Evolutionary conservation across 1,284 basidiomycete genomes (phyloP).

Genomic region (Ustilago nuda): DNA sequence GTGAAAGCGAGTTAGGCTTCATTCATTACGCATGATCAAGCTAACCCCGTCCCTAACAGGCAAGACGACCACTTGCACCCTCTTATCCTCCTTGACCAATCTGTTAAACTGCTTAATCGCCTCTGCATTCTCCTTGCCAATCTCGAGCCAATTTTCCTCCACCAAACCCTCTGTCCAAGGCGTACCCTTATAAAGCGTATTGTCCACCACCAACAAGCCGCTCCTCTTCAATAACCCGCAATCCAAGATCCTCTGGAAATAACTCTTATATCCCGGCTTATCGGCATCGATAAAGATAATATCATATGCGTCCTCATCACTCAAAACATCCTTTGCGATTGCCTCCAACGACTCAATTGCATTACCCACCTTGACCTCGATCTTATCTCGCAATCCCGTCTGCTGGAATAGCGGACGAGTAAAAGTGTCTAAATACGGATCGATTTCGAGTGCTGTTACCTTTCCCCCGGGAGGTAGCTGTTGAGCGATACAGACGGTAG

Average conservation of each 20-base stretch:
- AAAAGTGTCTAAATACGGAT: slow-evolving; percentile 63
- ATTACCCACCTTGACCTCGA: slow-evolving; percentile 61
- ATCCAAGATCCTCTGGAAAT: slow-evolving; percentile 62
- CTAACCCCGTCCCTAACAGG: slow-evolving; percentile 68
- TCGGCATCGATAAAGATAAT: slow-evolving; percentile 70
- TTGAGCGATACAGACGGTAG: slow-evolving; percentile 56
- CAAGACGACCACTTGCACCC: slow-evolving; percentile 60
- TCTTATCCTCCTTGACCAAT: slow-evolving; percentile 55
- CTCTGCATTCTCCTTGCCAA: slow-evolving; percentile 45
- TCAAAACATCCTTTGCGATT: slow-evolving; percentile 30
- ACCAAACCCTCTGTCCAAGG: slow-evolving; percentile 45
- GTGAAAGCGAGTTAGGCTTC: neutral
- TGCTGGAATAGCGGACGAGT: slow-evolving; percentile 60
- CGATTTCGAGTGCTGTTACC: slow-evolving; percentile 67
- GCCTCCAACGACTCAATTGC: slow-evolving; percentile 58
- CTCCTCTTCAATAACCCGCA: slow-evolving; percentile 51
- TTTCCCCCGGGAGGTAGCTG: slow-evolving; percentile 46
- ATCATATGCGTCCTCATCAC: slow-evolving; percentile 61
- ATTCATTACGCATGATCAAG: slow-evolving; percentile 58
- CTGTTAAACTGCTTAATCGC: slow-evolving; percentile 66
- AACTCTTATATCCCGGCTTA: slow-evolving; percentile 63
- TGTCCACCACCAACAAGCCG: slow-evolving; percentile 67
- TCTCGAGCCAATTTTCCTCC: slow-evolving; percentile 23
- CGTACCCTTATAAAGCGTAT: slow-evolving; percentile 67
- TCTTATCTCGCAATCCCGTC: slow-evolving; percentile 60